Base-by-base conservation (phyloP, 2,329 filamentous ascomycete genomes). In the Botrytis sinoallii region DNA sequence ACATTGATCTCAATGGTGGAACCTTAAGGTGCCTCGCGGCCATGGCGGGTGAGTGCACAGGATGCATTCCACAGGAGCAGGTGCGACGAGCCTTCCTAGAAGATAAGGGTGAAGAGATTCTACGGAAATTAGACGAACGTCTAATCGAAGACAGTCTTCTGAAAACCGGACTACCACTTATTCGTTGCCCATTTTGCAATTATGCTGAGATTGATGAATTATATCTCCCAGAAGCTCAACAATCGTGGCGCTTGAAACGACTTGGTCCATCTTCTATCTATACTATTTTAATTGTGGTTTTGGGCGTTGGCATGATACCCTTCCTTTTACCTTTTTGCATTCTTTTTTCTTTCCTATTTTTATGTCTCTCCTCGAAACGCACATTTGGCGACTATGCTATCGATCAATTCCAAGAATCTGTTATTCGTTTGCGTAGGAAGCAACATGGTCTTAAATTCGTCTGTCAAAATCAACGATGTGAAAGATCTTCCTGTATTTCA, bases 201-300 rank as follows among this genome's bases (percentile, higher is more conserved):
- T 99, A 98, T 80, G 94, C 94, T 46, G 96, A 98, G 84, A 87
- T 94, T 40, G 94, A 98, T 82, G 91, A 93, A 73, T 84, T 92
- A 29, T 93, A 93, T 80, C 85, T 91, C 35, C 90, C 89, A 18
- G 83, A 83, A 64, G 82, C 83, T 70, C 86, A 88, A 73, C 82
- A 87, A 38, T 83, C 84, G 38, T 88, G 91, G 81, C 88, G 85
- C 63, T 81, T 93, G 73, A 88, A 88, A 74, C 82, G 85, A 57
- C 85, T 87, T 77, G 86, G 83, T 77, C 80, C 73, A 35, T 81
- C 72, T 74, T 78, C 75, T 59, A 80, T 80, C 44, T 83, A 76
- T 76, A 79, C 79, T 57, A 44, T 82, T 73, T 72, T 80, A 44
- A 77, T 82, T 75, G 84, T 91, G 44, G 82, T 92, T 66, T 77